These are phyloP conservation scores for Tetradesmus lagerheimii DNA, from an alignment of 139 green algal species.

Conservation along the genomic window DNA sequence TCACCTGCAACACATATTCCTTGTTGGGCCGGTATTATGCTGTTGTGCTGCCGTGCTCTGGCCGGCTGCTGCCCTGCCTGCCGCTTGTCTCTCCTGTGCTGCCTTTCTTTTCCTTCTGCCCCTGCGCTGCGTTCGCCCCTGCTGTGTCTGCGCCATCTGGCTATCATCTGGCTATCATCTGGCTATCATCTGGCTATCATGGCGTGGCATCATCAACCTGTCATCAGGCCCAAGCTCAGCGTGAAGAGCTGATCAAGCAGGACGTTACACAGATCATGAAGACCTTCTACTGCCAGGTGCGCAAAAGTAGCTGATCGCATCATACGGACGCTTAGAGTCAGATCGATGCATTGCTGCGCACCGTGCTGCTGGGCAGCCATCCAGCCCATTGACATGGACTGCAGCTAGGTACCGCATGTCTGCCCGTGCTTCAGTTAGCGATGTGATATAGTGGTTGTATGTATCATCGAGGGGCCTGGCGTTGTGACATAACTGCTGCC, in stretches of 20 bases:
- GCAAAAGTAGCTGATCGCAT: too few species aligned
- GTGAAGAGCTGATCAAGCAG: slow-evolving; percentile 75
- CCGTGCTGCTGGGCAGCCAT: too few species aligned
- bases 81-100: neutral
- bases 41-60: slow-evolving; percentile 21
- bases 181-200: too few species aligned
- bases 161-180: too few species aligned
- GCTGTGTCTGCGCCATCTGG: neutral
- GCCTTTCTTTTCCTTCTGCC: neutral
- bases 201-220: slow-evolving; percentile 54
- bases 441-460: too few species aligned
- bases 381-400: too few species aligned
- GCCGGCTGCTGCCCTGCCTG: neutral
- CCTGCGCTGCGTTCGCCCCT: neutral
- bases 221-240: slow-evolving; percentile 72
- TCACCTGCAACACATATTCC: neutral
- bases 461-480: too few species aligned
- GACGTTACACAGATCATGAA: slow-evolving; percentile 79
- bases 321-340: too few species aligned
- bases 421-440: too few species aligned
- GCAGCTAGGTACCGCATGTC: too few species aligned
- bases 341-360: too few species aligned
- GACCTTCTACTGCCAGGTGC: slow-evolving; percentile 91
- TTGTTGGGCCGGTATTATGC: neutral
- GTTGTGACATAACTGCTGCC: too few species aligned